These are phyloP conservation scores for Podaxis sp. DNA, from an alignment of 768 basidiomycete species.

Conservation along the genomic window DNA sequence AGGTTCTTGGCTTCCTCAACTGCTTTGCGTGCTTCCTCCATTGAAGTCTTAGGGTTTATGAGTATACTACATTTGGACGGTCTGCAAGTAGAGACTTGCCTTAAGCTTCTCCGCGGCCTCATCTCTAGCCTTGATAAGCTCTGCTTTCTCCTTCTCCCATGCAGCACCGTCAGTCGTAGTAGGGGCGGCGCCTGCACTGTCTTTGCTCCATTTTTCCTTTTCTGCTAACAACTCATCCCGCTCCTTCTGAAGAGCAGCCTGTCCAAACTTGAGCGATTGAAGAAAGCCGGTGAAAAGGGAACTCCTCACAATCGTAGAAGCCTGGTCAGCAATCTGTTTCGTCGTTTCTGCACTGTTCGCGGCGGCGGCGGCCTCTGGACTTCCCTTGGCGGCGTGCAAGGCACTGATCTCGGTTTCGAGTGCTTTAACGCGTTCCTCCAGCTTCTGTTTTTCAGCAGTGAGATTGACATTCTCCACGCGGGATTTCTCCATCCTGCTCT, in stretches of 20 bases:
- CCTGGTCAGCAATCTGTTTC: conserved; percentile 31
- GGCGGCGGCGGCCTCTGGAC: conserved; percentile 22
- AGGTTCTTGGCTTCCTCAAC: conserved; percentile 43
- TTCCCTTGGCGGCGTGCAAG: conserved; percentile 26
- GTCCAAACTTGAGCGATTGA: neutral
- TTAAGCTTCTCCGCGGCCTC: conserved; percentile 60
- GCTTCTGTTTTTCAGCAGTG: conserved; percentile 35
- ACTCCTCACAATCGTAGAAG: conserved; percentile 36
- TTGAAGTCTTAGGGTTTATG: conserved; percentile 30
- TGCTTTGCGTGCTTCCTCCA: conserved; percentile 44
- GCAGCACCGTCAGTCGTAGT: conserved; percentile 25
- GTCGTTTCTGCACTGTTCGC: conserved; percentile 24
- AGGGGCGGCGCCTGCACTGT: conserved; percentile 27
- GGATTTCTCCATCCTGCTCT: conserved; percentile 30
- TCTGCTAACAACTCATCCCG: conserved; percentile 62
- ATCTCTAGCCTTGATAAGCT: conserved; percentile 56
- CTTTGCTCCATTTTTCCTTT: conserved; percentile 45
- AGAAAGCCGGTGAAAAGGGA: neutral
- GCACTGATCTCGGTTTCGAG: conserved; percentile 37
- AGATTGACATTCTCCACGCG: conserved; percentile 36
- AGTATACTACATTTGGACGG: neutral
- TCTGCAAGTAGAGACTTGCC: conserved; percentile 31
- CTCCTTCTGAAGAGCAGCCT: conserved; percentile 59
- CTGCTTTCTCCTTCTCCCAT: conserved; percentile 63
- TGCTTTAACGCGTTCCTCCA: conserved; percentile 37